Evolutionary conservation across 306 rosid genomes (phyloP).

Genomic region (Cucurbita moschata): DNA sequence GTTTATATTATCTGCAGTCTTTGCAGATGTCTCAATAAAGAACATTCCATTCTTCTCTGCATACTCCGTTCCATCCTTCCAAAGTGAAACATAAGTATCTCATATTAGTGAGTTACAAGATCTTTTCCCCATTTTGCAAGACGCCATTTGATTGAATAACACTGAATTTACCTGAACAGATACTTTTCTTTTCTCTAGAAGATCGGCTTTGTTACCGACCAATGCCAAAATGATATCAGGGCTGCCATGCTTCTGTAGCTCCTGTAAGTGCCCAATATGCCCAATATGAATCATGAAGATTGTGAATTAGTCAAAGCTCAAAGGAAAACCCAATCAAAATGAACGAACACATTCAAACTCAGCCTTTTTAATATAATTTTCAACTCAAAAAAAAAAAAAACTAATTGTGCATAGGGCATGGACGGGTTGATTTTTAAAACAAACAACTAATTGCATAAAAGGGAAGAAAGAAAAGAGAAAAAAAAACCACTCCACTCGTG

Average conservation of each 20-base stretch:
- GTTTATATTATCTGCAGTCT: conserved; percentile 93
- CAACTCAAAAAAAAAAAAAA: too few relatives aligned
- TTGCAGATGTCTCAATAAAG: conserved; percentile 98
- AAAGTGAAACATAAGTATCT: neutral
- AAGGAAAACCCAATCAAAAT: neutral
- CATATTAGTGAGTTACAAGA: neutral
- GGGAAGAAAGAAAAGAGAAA: too few relatives aligned
- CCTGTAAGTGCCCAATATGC: conserved; percentile 26
- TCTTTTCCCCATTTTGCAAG: neutral
- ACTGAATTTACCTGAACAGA: conserved; percentile 44
- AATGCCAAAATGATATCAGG: conserved; percentile 90
- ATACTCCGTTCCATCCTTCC: conserved; percentile 76
- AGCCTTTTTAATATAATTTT: too few relatives aligned
- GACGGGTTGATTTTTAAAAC: too few relatives aligned
- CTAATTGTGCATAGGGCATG: too few relatives aligned
- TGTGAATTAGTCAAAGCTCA: neutral
- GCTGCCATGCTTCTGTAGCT: conserved; percentile 91
- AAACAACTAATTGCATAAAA: neutral
- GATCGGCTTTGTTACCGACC: conserved; percentile 96
- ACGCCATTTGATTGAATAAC: conserved; percentile 17
- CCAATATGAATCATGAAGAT: neutral
- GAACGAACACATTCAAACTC: too few relatives aligned
- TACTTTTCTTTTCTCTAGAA: conserved; percentile 76
- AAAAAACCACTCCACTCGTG: too few relatives aligned
- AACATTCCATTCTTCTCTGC: conserved; percentile 96